Conservation (phyloP, 176 grass and related monocot species). For the Alopecurus myosuroides region DNA sequence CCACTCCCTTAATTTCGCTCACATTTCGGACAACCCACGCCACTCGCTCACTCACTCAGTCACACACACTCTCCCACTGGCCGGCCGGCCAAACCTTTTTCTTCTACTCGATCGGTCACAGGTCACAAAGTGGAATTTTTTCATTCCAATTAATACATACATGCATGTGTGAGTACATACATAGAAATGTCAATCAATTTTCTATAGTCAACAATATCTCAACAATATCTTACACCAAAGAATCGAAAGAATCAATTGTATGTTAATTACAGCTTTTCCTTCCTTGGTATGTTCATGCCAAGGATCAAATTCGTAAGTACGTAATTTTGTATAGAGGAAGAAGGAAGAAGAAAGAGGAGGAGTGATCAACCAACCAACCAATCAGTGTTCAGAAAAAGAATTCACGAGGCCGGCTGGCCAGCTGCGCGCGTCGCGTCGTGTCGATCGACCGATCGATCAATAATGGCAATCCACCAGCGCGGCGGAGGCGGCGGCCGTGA, state of each 20-base stretch:
- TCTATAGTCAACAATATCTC: conserved; percentile 16
- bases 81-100: conserved; percentile 22
- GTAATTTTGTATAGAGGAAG: not conserved
- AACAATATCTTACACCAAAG: conserved; percentile 29
- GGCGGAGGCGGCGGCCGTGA: conserved; percentile 26
- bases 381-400: conserved; percentile 46
- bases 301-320: conserved; percentile 28
- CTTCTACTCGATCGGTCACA: not conserved
- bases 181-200: conserved; percentile 12
- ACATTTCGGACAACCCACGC: conserved; percentile 39
- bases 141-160: not conserved
- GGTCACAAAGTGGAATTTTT: not conserved
- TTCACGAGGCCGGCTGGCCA: conserved; percentile 19
- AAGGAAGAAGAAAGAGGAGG: not conserved
- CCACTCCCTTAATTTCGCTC: conserved; percentile 37
- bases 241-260: conserved; percentile 44
- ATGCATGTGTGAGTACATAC: not conserved
- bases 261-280: conserved; percentile 41
- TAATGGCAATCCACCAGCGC: conserved; percentile 64
- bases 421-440: conserved; percentile 7
- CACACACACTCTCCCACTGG: not conserved
- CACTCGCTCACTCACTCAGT: conserved; percentile 28
- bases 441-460: conserved; percentile 20
- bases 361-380: conserved; percentile 12
- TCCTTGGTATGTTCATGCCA: conserved; percentile 2